These are phyloP conservation scores for Tolypocladium inflatum DNA, from an alignment of 2,329 filamentous ascomycete species.

Conservation along the genomic window DNA sequence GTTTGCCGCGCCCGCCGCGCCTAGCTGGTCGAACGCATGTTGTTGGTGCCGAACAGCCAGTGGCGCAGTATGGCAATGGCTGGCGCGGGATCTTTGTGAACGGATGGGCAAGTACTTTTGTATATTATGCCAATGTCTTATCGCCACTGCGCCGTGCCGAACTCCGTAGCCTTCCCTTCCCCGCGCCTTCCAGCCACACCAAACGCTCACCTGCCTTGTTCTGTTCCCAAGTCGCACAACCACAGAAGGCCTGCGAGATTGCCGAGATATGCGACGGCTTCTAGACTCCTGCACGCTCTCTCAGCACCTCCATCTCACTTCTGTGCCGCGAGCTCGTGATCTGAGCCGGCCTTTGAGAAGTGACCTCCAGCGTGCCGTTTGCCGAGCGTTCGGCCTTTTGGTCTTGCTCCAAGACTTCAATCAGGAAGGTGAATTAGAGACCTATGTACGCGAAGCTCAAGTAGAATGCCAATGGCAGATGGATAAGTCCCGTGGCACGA, in stretches of 20 bases:
- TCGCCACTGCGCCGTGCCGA: background rate
- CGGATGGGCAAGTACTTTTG: background rate
- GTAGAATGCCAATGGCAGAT: background rate
- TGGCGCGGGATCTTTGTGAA: too few relatives aligned
- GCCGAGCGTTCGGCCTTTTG: background rate
- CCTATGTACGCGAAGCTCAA: background rate
- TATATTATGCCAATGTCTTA: background rate
- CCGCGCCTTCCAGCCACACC: background rate
- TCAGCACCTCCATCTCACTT: background rate
- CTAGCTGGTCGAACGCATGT: too few relatives aligned
- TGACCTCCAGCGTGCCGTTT: background rate
- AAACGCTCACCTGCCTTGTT: background rate
- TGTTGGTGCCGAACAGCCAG: too few relatives aligned
- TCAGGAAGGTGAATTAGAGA: background rate
- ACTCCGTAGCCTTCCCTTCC: background rate
- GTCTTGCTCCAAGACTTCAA: background rate
- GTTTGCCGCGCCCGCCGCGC: too few relatives aligned
- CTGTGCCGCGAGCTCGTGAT: background rate
- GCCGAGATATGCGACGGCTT: background rate
- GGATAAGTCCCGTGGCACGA: background rate
- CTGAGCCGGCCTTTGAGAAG: background rate
- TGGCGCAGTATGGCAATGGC: too few relatives aligned
- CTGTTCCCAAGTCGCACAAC: background rate
- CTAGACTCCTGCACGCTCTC: background rate
- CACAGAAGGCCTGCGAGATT: background rate